Evolutionary conservation across 768 basidiomycete genomes (phyloP).

Genomic region (Lactifluus hygrophoroides): DNA sequence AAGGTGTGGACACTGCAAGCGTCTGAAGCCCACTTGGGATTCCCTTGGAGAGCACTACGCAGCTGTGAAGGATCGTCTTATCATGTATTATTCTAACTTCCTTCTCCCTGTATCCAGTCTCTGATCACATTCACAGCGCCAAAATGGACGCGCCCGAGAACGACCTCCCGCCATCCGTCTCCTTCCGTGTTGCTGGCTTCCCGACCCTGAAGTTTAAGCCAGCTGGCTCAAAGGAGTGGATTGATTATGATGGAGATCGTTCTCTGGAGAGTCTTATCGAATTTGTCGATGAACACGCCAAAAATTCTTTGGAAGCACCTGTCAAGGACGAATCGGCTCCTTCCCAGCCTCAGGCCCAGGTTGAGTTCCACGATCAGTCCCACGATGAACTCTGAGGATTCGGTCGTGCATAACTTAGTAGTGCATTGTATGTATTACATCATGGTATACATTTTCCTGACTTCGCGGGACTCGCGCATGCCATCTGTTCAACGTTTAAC

Average conservation of each 20-base stretch:
- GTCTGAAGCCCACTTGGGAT: slow-evolving; percentile 92
- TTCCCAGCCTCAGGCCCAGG: slow-evolving; percentile 22
- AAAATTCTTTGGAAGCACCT: slow-evolving; percentile 54
- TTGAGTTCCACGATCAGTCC: slow-evolving; percentile 18
- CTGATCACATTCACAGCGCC: slow-evolving; percentile 43
- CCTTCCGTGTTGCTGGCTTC: slow-evolving; percentile 84
- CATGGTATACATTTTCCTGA: not conserved
- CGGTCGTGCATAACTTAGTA: not conserved
- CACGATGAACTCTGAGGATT: slow-evolving; percentile 20
- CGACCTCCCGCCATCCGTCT: slow-evolving; percentile 80
- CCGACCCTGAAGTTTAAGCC: slow-evolving; percentile 96
- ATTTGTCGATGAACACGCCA: slow-evolving; percentile 75
- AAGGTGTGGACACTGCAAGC: slow-evolving; percentile 95
- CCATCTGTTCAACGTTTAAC: too few species aligned
- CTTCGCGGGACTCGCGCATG: not conserved
- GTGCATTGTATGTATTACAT: not conserved
- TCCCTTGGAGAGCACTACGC: slow-evolving; percentile 79
- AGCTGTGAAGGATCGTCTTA: slow-evolving; percentile 58
- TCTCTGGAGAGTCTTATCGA: slow-evolving; percentile 77
- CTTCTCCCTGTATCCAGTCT: not conserved
- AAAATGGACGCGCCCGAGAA: slow-evolving; percentile 97
- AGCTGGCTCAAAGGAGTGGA: slow-evolving; percentile 77
- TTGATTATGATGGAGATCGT: slow-evolving; percentile 91
- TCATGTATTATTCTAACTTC: slow-evolving; percentile 49
- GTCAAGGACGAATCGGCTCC: slow-evolving; percentile 23